Percentiles rank a stretch among this genome's conserved stretches.
phyloP scores from a whole-genome alignment of 305 asterid genomes.

The Euphrasia arctica region DNA sequence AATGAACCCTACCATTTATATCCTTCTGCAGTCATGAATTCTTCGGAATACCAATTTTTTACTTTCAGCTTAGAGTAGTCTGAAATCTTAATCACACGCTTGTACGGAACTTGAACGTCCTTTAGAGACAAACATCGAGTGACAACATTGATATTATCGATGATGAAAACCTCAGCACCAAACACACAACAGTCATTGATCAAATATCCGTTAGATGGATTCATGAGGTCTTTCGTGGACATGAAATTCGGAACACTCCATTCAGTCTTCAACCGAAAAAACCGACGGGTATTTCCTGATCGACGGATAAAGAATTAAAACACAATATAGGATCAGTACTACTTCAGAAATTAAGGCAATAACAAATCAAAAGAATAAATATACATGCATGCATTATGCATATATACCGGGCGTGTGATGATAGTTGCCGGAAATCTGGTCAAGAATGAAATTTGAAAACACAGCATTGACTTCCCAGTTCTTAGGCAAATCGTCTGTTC shows the following conservation, averaged over 20 bases:
- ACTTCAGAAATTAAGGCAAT: too few species aligned
- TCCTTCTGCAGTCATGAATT: not conserved
- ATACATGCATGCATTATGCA: too few species aligned
- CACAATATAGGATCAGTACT: too few species aligned
- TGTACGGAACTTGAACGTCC: not conserved
- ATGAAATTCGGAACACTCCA: slow-evolving; percentile 25
- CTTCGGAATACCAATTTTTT: not conserved
- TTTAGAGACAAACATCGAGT: slow-evolving; percentile 14
- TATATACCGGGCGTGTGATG: too few species aligned
- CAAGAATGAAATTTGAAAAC: too few species aligned
- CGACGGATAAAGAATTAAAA: too few species aligned
- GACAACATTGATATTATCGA: not conserved
- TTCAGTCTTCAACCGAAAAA: not conserved
- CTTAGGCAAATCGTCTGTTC: too few species aligned
- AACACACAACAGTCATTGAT: slow-evolving; percentile 17
- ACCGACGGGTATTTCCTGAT: not conserved
- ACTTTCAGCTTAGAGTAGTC: not conserved
- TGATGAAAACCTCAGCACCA: slow-evolving; percentile 28
- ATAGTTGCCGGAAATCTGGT: too few species aligned
- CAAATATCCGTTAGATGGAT: slow-evolving; percentile 18
- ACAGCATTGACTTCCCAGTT: too few species aligned
- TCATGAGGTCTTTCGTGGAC: slow-evolving; percentile 13
- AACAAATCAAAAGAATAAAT: too few species aligned
- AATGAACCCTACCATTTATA: slow-evolving; percentile 12
- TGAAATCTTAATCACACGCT: slow-evolving; percentile 8